Percentiles rank a stretch among this genome's conserved stretches.
Evolutionary conservation across 1,284 basidiomycete species (phyloP).

Genomic region (Takashimella koratensis): DNA sequence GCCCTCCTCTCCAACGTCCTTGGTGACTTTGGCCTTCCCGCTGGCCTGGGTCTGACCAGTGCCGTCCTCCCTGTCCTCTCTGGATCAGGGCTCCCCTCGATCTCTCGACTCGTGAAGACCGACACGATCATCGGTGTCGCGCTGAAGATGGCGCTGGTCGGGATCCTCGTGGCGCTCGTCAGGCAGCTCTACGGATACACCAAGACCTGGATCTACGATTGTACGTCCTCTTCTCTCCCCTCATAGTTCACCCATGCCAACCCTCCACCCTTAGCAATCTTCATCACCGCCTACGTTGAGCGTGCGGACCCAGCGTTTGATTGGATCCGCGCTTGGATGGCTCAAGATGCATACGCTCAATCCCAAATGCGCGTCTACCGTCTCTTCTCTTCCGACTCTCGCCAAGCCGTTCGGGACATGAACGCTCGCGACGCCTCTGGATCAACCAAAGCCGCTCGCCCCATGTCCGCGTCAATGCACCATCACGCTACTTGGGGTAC

Average conservation of each 20-base stretch:
- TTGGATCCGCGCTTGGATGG: conserved; percentile 26
- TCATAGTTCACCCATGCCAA: neutral
- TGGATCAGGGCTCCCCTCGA: too few species aligned
- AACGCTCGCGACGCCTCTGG: neutral
- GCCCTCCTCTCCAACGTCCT: neutral
- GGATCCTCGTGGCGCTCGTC: neutral
- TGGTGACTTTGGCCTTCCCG: neutral
- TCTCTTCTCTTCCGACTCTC: conserved; percentile 3
- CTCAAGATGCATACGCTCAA: conserved; percentile 24
- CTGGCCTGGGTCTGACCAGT: neutral
- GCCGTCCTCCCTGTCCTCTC: neutral
- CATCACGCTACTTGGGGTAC: conserved; percentile 13
- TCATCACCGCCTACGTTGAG: conserved; percentile 22
- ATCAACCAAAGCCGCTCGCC: neutral
- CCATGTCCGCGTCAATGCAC: neutral
- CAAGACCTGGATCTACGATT: neutral
- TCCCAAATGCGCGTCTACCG: conserved; percentile 23
- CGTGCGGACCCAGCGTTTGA: conserved; percentile 20
- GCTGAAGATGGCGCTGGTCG: neutral
- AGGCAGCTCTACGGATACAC: neutral
- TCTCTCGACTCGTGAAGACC: too few species aligned
- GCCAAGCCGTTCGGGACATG: neutral
- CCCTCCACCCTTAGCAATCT: conserved; percentile 1
- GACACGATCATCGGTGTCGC: neutral
- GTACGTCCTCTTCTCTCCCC: neutral